phyloP scores from a whole-genome alignment of 257 asterid species.

The Paraleonurus japonicus region DNA sequence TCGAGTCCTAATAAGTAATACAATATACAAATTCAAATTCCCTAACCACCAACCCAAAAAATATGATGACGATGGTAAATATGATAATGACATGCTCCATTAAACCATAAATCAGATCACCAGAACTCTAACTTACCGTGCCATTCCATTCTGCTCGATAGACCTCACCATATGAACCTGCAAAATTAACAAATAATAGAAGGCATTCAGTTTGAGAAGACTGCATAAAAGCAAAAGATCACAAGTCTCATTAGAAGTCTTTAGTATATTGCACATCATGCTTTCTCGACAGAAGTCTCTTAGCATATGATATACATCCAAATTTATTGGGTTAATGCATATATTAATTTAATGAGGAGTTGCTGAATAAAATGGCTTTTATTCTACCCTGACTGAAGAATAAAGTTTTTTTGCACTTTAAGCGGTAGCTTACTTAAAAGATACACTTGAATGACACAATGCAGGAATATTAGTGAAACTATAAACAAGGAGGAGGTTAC shows the following conservation, averaged over 20 bases:
- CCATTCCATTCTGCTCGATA: slow-evolving; percentile 94
- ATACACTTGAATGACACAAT: background rate
- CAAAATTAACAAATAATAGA: slow-evolving; percentile 30
- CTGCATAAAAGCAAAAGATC: slow-evolving; percentile 18
- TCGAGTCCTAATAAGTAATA: background rate
- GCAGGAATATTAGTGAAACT: background rate
- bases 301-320: slow-evolving; percentile 6
- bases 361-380: background rate
- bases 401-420: background rate
- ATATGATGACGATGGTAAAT: background rate
- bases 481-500: background rate
- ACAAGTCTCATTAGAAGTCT: background rate
- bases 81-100: slow-evolving; percentile 7
- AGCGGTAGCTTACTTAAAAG: background rate
- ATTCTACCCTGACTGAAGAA: background rate
- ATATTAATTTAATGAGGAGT: background rate
- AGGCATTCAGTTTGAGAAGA: background rate
- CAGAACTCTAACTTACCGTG: slow-evolving; percentile 54
- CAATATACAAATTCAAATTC: background rate
- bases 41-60: background rate
- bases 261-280: background rate
- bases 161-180: slow-evolving; percentile 99
- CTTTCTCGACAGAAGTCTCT: background rate
- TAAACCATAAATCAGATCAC: slow-evolving; percentile 20
- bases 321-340: background rate